phyloP scores from a whole-genome alignment of 176 grass and related monocot species.

The Canna indica region DNA sequence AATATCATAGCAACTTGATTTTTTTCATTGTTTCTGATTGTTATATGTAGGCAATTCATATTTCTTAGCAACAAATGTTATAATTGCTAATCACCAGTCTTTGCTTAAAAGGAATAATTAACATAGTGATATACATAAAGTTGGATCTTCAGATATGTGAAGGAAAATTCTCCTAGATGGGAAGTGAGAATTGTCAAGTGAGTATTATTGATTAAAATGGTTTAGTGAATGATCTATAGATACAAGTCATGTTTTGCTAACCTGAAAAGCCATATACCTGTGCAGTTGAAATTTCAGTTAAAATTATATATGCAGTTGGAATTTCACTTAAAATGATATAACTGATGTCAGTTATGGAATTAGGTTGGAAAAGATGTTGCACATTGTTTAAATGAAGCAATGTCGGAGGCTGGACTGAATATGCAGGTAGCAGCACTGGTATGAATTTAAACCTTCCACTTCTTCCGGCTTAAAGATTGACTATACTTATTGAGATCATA shows the following conservation, averaged over 20 bases:
- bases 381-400: conserved; percentile 68
- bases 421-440: conserved; percentile 69
- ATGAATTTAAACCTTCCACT: conserved; percentile 16
- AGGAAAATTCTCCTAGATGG: not conserved
- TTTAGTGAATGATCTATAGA: not conserved
- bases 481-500: not conserved
- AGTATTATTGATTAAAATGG: not conserved
- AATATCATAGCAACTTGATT: not conserved
- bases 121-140: not conserved
- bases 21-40: not conserved
- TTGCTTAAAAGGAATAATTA: not conserved
- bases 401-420: conserved; percentile 54
- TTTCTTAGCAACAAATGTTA: too few species aligned
- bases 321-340: not conserved
- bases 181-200: not conserved
- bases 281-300: not conserved
- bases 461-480: not conserved
- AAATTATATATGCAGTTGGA: not conserved
- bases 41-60: too few species aligned
- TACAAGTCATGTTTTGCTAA: not conserved
- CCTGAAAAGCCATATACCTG: not conserved
- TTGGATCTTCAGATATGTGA: not conserved
- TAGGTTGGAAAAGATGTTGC: conserved; percentile 72
- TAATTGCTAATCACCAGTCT: too few species aligned
- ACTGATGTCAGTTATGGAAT: conserved; percentile 14